Evolutionary conservation across 2,329 filamentous ascomycete genomes (phyloP).

Genomic region (Colletotrichum tanaceti): DNA sequence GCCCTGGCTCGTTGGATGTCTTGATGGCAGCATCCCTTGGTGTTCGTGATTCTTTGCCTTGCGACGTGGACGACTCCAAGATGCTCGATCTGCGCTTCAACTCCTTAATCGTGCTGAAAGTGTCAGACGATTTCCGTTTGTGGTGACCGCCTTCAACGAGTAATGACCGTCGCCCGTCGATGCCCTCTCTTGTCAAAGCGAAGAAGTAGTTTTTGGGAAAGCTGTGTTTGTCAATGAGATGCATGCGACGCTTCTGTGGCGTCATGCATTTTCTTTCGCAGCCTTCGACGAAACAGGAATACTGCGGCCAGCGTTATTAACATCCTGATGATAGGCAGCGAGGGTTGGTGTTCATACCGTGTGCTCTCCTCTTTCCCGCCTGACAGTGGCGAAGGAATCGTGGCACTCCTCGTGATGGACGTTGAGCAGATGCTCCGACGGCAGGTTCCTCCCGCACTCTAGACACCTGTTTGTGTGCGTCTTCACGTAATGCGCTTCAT

Average conservation of each 20-base stretch:
- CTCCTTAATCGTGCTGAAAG: constrained; percentile 48
- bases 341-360: constrained; percentile 68
- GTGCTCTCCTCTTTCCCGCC: constrained; percentile 83
- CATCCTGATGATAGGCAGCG: neutral
- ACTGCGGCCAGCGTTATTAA: constrained; percentile 61
- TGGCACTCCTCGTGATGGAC: constrained; percentile 94
- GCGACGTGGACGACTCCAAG: constrained; percentile 41
- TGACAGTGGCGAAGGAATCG: constrained; percentile 80
- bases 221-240: constrained; percentile 93
- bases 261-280: constrained; percentile 89
- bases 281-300: constrained; percentile 87
- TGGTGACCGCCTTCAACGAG: constrained; percentile 69
- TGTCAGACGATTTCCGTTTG: constrained; percentile 60
- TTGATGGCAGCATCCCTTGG: constrained; percentile 12
- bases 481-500: constrained; percentile 87
- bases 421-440: constrained; percentile 80
- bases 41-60: constrained; percentile 15
- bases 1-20: constrained; percentile 24
- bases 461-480: constrained; percentile 86
- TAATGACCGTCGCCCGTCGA: constrained; percentile 85
- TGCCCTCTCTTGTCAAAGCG: constrained; percentile 86
- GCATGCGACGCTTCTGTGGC: constrained; percentile 84
- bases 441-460: constrained; percentile 89
- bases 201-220: constrained; percentile 93
- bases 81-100: constrained; percentile 50